These are phyloP conservation scores for Cryptosporidium muris DNA, from an alignment of 169 alveolate species.

Conservation along the genomic window DNA sequence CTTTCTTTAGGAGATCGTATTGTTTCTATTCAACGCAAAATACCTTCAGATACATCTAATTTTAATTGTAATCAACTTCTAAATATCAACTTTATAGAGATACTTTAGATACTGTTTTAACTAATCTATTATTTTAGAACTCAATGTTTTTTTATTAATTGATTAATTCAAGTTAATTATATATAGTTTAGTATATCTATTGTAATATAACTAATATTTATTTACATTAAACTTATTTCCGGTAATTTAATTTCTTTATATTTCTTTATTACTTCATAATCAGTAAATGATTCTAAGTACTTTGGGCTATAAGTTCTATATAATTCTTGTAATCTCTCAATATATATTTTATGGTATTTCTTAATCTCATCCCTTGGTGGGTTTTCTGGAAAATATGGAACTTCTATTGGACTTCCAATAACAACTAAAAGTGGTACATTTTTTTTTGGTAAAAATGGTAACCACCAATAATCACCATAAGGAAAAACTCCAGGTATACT, in stretches of 20 bases:
- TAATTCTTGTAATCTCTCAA: constrained; percentile 19
- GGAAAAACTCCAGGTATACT: constrained; percentile 54
- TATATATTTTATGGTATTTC: constrained; percentile 29
- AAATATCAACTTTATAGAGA: constrained; percentile 54
- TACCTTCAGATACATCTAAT: constrained; percentile 16
- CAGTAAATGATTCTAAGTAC: constrained; percentile 4
- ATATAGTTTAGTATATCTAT: too few relatives aligned
- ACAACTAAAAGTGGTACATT: constrained; percentile 49
- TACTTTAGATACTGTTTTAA: not conserved
- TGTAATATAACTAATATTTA: not conserved
- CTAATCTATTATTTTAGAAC: not conserved
- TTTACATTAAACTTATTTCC: constrained; percentile 13
- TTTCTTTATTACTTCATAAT: constrained; percentile 15
- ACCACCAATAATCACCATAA: constrained; percentile 70
- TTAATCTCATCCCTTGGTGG: constrained; percentile 54
- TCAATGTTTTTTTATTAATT: not conserved
- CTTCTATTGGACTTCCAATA: constrained; percentile 27
- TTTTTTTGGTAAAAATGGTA: constrained; percentile 44
- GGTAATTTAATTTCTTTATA: constrained; percentile 1
- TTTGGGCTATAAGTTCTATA: constrained; percentile 13
- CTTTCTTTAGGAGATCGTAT: constrained; percentile 77
- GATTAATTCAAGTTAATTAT: not conserved
- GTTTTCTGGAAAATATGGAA: not conserved
- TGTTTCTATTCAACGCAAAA: constrained; percentile 73
- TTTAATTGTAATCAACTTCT: constrained; percentile 18